phyloP scores from a whole-genome alignment of 2,329 filamentous ascomycete genomes.

The Epichloe baconii region DNA sequence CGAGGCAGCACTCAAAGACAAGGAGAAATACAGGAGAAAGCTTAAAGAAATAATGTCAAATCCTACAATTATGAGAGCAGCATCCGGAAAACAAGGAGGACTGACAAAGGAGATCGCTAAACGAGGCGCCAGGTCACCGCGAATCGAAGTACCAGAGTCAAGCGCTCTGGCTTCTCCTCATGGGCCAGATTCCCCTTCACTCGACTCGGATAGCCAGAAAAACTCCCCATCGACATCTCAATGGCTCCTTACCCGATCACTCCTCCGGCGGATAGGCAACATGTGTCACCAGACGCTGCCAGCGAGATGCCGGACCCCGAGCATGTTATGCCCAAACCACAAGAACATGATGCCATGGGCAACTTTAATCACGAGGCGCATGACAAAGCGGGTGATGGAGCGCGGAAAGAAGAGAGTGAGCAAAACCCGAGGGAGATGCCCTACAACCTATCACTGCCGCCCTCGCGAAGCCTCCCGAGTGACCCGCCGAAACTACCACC shows the following conservation, averaged over 20 bases:
- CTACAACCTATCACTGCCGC: conserved; percentile 38
- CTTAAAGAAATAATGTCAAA: conserved; percentile 57
- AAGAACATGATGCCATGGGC: conserved; percentile 46
- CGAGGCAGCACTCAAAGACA: conserved; percentile 81
- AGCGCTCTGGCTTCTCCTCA: conserved; percentile 1
- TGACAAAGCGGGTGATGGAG: conserved; percentile 32
- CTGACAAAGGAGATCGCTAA: conserved; percentile 2
- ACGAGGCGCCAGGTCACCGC: conserved; percentile 9
- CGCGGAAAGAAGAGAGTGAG: conserved; percentile 32
- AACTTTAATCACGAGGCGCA: conserved; percentile 43
- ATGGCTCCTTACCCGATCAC: conserved; percentile 54
- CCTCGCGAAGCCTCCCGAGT: conserved; percentile 41
- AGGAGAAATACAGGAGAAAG: conserved; percentile 85
- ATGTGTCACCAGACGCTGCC: conserved; percentile 29
- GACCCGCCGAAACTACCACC: conserved; percentile 38
- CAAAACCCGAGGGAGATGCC: conserved; percentile 31
- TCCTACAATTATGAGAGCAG: conserved; percentile 19
- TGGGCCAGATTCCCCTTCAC: conserved; percentile 2
- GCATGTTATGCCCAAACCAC: conserved; percentile 46
- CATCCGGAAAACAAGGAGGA: conserved; percentile 11
- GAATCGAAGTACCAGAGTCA: conserved; percentile 13
- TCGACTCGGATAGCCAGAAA: conserved; percentile 35
- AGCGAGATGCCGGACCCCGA: conserved; percentile 40
- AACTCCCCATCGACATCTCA: conserved; percentile 44
- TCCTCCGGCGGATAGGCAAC: conserved; percentile 40